These are phyloP conservation scores for Warburgia ugandensis DNA, from an alignment of 164 flowering plant genomes.

Conservation along the genomic window DNA sequence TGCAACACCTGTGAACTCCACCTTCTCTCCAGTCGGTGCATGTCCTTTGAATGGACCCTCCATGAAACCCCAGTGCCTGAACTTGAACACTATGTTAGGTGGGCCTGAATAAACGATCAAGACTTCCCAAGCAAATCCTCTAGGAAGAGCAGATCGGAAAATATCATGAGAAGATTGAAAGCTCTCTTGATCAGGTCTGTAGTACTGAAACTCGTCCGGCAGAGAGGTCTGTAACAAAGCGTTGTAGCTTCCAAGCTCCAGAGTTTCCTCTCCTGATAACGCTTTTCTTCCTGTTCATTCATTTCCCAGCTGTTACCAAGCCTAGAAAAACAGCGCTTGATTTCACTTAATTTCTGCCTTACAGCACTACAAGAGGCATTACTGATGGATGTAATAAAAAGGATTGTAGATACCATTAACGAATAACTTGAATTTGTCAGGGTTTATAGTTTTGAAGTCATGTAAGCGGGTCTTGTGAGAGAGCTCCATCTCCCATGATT, in stretches of 20 bases:
- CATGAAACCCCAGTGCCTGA: constrained; percentile 91
- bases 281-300: constrained; percentile 59
- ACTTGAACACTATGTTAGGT: constrained; percentile 67
- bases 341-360: too few relatives aligned
- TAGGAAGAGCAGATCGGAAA: constrained; percentile 57
- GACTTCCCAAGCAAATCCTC: constrained; percentile 96
- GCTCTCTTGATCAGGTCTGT: constrained; percentile 75
- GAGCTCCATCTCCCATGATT: constrained; percentile 95
- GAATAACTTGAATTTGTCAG: constrained; percentile 68
- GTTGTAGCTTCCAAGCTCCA: constrained; percentile 75
- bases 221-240: constrained; percentile 62
- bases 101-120: constrained; percentile 68
- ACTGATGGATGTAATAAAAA: too few relatives aligned
- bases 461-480: constrained; percentile 66
- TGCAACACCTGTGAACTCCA: constrained; percentile 58
- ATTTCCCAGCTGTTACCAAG: neutral
- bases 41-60: constrained; percentile 83
- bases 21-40: constrained; percentile 74
- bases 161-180: constrained; percentile 74
- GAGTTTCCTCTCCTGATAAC: constrained; percentile 60
- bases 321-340: too few relatives aligned
- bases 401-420: constrained; percentile 81
- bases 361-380: too few relatives aligned
- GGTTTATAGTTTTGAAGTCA: constrained; percentile 70
- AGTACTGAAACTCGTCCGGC: constrained; percentile 58